Percentiles rank a stretch among this genome's conserved stretches.
Conservation (phyloP, 352 stramenopile species). For the Phytopythium boreale region DNA sequence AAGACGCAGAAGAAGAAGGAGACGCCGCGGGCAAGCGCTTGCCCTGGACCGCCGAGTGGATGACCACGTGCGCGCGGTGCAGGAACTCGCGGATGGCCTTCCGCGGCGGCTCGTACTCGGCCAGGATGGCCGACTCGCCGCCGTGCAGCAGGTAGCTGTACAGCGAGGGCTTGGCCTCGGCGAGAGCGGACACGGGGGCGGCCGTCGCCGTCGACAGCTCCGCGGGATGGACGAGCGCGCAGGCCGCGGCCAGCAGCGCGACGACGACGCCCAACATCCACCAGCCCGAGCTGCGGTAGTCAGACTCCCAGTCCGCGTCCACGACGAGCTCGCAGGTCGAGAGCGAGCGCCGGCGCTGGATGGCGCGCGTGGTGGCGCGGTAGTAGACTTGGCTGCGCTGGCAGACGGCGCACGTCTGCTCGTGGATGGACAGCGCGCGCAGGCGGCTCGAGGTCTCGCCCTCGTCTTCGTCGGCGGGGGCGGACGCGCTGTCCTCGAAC, state of each 20-base stretch:
- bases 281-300: constrained; percentile 1
- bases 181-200: not conserved
- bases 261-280: constrained; percentile 5
- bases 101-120: not conserved
- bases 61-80: constrained; percentile 1
- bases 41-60: not conserved
- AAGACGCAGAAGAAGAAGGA: no score
- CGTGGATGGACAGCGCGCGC: constrained; percentile 4
- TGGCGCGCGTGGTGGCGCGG: not conserved
- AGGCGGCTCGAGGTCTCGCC: not conserved
- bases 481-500: not conserved
- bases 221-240: not conserved
- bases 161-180: not conserved
- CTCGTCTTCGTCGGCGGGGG: not conserved
- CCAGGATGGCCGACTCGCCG: not conserved
- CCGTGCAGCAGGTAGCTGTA: not conserved
- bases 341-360: constrained; percentile 1
- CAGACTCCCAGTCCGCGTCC: constrained; percentile 1
- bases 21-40: not conserved
- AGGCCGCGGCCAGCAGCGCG: not conserved
- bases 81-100: not conserved
- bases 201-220: not conserved
- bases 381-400: constrained; percentile 4
- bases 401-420: constrained; percentile 1
- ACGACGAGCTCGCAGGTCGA: not conserved